Evolutionary conservation across 257 asterid genomes (phyloP).

Genomic region (Solanum pinnatisectum): DNA sequence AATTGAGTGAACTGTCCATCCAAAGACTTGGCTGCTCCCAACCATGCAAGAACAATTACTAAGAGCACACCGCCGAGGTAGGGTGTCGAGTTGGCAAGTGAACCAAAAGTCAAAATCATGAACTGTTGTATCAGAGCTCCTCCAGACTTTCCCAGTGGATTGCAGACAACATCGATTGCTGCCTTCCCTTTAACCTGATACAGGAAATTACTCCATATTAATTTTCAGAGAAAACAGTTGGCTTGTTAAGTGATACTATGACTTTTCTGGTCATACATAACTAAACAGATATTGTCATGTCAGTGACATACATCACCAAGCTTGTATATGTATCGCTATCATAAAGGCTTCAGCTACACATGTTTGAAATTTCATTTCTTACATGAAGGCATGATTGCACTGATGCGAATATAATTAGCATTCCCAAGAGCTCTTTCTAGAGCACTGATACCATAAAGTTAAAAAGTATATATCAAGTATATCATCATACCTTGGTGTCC

Average conservation of each 20-base stretch:
- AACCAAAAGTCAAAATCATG: slow-evolving; percentile 87
- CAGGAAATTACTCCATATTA: neutral
- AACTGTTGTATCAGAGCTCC: slow-evolving; percentile 95
- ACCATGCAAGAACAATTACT: slow-evolving; percentile 79
- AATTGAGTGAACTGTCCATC: slow-evolving; percentile 73
- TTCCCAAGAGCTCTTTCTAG: neutral
- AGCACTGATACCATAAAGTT: neutral
- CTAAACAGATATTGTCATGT: neutral
- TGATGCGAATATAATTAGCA: neutral
- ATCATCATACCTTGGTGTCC: slow-evolving; percentile 78
- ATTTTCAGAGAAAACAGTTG: neutral
- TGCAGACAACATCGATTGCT: slow-evolving; percentile 95
- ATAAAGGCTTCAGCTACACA: neutral
- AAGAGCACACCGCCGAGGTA: slow-evolving; percentile 89
- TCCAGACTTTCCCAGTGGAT: slow-evolving; percentile 92
- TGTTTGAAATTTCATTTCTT: neutral
- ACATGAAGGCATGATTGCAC: neutral
- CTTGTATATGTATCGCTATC: neutral
- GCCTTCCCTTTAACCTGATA: slow-evolving; percentile 93
- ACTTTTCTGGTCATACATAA: neutral
- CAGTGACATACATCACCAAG: neutral
- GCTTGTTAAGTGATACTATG: neutral
- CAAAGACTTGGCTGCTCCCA: slow-evolving; percentile 81
- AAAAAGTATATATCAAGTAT: neutral
- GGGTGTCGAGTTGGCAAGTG: slow-evolving; percentile 93